Base-by-base conservation (phyloP, 768 basidiomycete species). In the Xanthoconium stramineum region DNA sequence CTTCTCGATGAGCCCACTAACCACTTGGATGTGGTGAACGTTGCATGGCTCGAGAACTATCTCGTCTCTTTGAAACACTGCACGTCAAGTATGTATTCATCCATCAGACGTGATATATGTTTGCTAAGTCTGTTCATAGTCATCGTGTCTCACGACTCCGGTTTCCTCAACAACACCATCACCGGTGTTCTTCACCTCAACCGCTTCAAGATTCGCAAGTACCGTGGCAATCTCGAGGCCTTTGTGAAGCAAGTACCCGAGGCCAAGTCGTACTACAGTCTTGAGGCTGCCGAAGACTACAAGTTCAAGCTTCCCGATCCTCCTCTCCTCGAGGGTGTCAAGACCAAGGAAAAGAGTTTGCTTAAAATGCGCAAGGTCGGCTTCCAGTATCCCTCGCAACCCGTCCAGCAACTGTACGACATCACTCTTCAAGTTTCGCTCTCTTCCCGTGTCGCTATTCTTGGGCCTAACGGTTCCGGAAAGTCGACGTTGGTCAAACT, bases 401-500 rank as follows among this genome's bases (percentile, higher is more conserved):
- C 85, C 50, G 83, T 90, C 55, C 95, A 96, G 74, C 94, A 96
- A 72, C 82, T 97, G 64, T 88, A 85, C 82, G 89, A 98, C 76
- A 93, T 98, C 75, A 86, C 89, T 50, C 90, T 98, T 59, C 95
- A 97, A 85, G 89, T 98, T 59, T 98, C 95, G 6, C 84, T 98
- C 59, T 97, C 94, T 17, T 98, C 97, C 56, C 95, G 97, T 82
- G 96, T 98, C 67, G 97, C 97, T 62, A 76, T 99, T 71, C 90
- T 99, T 63, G 97, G 97, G 61, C 97, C 97, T 65, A 96, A 99
- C 81, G 97, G 97, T 76, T 98, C 97, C 69, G 94, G 95, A 64
- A 98, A 98, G 79, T 93, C 91, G 37, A 98, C 95, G 29, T 85
- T 97, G 71, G 94, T 98, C 80, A 97, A 93, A 78, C 82, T 98